Evolutionary conservation across 1,139 yeast species (phyloP).

Genomic region (Zygoascus hellenicus): DNA sequence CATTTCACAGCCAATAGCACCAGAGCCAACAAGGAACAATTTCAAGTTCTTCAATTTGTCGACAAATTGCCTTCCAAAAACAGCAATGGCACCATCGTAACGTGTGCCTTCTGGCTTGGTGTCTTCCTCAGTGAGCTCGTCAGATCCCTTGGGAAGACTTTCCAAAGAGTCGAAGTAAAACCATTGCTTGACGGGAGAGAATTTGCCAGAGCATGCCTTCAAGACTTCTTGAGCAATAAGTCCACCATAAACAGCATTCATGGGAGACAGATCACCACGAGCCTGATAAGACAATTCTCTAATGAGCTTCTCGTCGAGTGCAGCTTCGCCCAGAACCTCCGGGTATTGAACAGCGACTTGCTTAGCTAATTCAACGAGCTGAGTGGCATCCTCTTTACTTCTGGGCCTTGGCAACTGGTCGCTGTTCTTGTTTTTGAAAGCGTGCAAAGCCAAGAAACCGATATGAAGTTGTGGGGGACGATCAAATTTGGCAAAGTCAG

Average conservation of each 20-base stretch:
- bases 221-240: conserved; percentile 93
- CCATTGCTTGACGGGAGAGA: conserved; percentile 85
- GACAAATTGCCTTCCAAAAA: conserved; percentile 77
- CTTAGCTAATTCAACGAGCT: conserved; percentile 54
- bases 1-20: conserved; percentile 99
- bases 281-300: conserved; percentile 78
- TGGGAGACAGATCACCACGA: conserved; percentile 85
- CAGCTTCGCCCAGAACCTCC: conserved; percentile 49
- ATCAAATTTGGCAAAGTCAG: conserved; percentile 92
- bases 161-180: conserved; percentile 92
- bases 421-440: conserved; percentile 56
- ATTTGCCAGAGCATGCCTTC: conserved; percentile 92
- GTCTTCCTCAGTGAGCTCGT: conserved; percentile 60
- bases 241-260: conserved; percentile 90
- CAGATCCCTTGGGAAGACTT: conserved; percentile 62
- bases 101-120: conserved; percentile 74
- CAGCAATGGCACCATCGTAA: conserved; percentile 91
- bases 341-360: conserved; percentile 59
- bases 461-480: conserved; percentile 85
- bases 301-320: conserved; percentile 58
- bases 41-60: conserved; percentile 66
- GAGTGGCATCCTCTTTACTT: conserved; percentile 67
- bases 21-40: conserved; percentile 92
- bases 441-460: conserved; percentile 86
- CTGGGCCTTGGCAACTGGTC: conserved; percentile 73